A percentile compares a stretch with the other conserved stretches of the same genome.
Evolutionary conservation across 768 basidiomycete genomes (phyloP).

Genomic region (Plicaturopsis crispa): DNA sequence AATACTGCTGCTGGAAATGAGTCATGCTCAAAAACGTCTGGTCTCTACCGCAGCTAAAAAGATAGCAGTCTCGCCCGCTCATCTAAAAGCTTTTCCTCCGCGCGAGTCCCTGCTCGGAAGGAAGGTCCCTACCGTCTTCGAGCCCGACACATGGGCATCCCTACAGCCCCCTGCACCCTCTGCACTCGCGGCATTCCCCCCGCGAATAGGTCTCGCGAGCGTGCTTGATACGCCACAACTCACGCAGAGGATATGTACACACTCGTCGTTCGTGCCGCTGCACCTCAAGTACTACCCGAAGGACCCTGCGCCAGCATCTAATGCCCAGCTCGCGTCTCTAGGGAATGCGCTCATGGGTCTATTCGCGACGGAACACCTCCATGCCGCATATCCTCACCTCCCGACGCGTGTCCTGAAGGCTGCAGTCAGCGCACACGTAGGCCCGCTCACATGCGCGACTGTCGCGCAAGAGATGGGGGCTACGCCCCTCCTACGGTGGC

Average conservation of each 20-base stretch:
- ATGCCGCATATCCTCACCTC: slow-evolving; percentile 78
- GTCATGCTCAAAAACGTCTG: slow-evolving; percentile 51
- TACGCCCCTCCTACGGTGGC: slow-evolving; percentile 72
- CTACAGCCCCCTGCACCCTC: slow-evolving; percentile 67
- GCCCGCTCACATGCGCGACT: slow-evolving; percentile 72
- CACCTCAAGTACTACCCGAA: slow-evolving; percentile 51
- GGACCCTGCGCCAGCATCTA: slow-evolving; percentile 49
- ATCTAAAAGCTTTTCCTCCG: slow-evolving; percentile 54
- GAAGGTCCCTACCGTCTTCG: slow-evolving; percentile 37
- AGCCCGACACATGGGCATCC: slow-evolving; percentile 60
- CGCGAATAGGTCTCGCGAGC: slow-evolving; percentile 64
- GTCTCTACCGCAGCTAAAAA: slow-evolving; percentile 38
- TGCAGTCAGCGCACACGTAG: slow-evolving; percentile 88
- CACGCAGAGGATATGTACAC: slow-evolving; percentile 73
- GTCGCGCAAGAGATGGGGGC: slow-evolving; percentile 87
- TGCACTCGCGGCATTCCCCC: slow-evolving; percentile 67
- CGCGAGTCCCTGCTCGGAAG: slow-evolving; percentile 37
- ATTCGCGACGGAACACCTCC: slow-evolving; percentile 80
- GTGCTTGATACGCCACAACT: slow-evolving; percentile 45
- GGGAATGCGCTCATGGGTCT: slow-evolving; percentile 89
- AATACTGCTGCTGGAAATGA: slow-evolving; percentile 31
- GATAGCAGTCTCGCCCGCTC: slow-evolving; percentile 40
- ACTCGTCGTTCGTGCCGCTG: slow-evolving; percentile 56
- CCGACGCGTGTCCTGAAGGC: slow-evolving; percentile 90
- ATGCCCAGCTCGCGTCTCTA: slow-evolving; percentile 65